These are phyloP conservation scores for Tolypocladium tundrense DNA, from an alignment of 2,329 filamentous ascomycete genomes.

Conservation along the genomic window DNA sequence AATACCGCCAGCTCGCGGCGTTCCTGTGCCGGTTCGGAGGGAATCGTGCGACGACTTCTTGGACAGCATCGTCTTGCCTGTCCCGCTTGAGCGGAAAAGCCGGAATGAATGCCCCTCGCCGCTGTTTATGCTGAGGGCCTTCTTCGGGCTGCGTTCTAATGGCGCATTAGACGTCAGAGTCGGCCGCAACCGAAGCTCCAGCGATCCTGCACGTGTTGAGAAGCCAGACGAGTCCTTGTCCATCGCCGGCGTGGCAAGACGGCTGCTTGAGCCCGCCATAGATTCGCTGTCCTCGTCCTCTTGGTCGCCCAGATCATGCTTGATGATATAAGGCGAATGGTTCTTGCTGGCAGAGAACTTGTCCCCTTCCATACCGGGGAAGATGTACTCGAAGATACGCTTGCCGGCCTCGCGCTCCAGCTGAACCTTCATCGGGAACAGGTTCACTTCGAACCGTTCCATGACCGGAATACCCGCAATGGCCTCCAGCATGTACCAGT, in stretches of 20 bases:
- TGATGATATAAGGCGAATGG: constrained; percentile 50
- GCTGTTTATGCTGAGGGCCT: constrained; percentile 38
- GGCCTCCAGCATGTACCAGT: constrained; percentile 97
- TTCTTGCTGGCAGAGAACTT: constrained; percentile 34
- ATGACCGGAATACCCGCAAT: constrained; percentile 96
- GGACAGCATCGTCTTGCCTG: constrained; percentile 28
- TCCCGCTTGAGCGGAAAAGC: constrained; percentile 35
- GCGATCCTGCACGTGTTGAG: constrained; percentile 56
- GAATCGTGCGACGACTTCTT: constrained; percentile 51
- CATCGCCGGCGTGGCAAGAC: constrained; percentile 22
- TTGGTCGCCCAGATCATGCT: constrained; percentile 22
- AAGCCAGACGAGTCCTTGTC: constrained; percentile 41
- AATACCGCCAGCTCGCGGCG: constrained; percentile 30
- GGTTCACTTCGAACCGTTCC: constrained; percentile 89
- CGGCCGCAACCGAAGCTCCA: constrained; percentile 74
- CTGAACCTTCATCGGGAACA: constrained; percentile 90
- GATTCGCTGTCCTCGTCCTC: constrained; percentile 41
- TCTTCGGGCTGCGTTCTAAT: constrained; percentile 26
- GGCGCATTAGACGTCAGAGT: constrained; percentile 56
- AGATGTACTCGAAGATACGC: constrained; percentile 93
- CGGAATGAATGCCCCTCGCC: constrained; percentile 40
- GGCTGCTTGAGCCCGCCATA: constrained; percentile 26
- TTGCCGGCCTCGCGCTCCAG: constrained; percentile 88
- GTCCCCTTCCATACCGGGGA: constrained; percentile 67
- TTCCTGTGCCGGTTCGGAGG: constrained; percentile 27